Evolutionary conservation across 805 yeast genomes (phyloP), one percentile per base, ranked within the genome.

Genomic region (Saturnispora serradocipensis): DNA sequence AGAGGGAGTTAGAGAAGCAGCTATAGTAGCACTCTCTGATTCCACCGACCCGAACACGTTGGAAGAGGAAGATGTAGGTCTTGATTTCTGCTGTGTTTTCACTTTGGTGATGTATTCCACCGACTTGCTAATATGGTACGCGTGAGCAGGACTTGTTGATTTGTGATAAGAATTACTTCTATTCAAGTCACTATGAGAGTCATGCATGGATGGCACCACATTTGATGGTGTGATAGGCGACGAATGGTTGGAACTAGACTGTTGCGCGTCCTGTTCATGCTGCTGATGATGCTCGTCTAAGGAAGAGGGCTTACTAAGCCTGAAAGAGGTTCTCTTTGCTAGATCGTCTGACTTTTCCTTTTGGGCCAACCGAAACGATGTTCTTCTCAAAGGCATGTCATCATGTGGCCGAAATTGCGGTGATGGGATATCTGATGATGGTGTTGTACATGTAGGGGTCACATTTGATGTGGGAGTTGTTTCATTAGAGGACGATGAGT

Each of bases 311-410:
- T 24, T 36, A 11, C 27, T 48, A 24, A 54, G 9, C 47, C 60
- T 56, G 16, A 57, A 57, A 3, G 60, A 57, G 13, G 60, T 57
- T 43, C 60, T 54, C 42, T 59, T 52, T 13, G 52, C 44, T 4
- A 56, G 25, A 11, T 40, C 38, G 16, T 44, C 62, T 48, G 48
- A 35, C 28, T 46, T 10, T 20, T 46, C 49, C 36, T 39, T 35
- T 32, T 32, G 50, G 22, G 15, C 61, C 3, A 59, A 34, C 45
- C 65, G 54, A 46, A 61, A 62, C 1, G 64, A 58, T 8, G 65
- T 61, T n/a, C 63, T 57, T 46, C 63, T 58, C 53, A 55, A 53
- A 11, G 52, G 53, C 3, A 25, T 20, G 27, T 60, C 61, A 40
- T 53, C 54, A 28, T 53, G 53, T 6, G 55, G 43, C 24, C 46